Conservation (phyloP, 1,284 basidiomycete species). For the Sporisorium scitamineum region DNA sequence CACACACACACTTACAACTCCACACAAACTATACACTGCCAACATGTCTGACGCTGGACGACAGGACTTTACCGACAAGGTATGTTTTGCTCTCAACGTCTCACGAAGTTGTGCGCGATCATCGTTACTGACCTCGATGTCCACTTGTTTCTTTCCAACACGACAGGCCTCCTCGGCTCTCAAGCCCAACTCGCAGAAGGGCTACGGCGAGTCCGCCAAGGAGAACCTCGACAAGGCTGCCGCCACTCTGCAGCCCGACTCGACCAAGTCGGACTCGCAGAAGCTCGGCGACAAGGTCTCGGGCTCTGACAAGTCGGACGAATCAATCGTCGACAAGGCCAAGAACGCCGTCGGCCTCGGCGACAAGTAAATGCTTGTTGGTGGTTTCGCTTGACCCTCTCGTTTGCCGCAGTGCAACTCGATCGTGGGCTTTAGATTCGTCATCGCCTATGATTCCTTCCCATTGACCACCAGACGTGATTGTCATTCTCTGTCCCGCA, state of each 20-base stretch:
- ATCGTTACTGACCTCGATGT: conserved; percentile 6
- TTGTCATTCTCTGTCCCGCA: background rate
- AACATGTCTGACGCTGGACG: conserved; percentile 59
- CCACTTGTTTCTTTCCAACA: background rate
- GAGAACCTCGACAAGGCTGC: conserved; percentile 61
- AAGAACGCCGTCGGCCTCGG: conserved; percentile 57
- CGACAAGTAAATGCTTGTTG: conserved; percentile 26
- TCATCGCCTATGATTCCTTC: background rate
- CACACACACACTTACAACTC: conserved; percentile 19
- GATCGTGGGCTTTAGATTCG: background rate
- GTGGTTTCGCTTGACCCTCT: background rate
- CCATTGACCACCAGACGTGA: background rate
- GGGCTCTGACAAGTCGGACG: conserved; percentile 58
- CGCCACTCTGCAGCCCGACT: conserved; percentile 70
- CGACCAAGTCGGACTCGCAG: conserved; percentile 66
- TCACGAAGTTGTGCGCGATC: background rate
- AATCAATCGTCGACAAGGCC: conserved; percentile 56
- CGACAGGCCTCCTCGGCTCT: conserved; percentile 44
- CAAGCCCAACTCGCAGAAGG: conserved; percentile 62
- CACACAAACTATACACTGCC: conserved; percentile 8
- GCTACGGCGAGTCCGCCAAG: conserved; percentile 50
- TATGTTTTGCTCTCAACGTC: conserved; percentile 10
- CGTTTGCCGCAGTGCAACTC: background rate
- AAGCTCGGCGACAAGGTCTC: conserved; percentile 74
- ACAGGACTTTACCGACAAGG: conserved; percentile 56